Evolutionary conservation across 2,329 filamentous ascomycete species (phyloP), one percentile per base, ranked within the genome.

Genomic region (Lecanoromycetidae sp.): DNA sequence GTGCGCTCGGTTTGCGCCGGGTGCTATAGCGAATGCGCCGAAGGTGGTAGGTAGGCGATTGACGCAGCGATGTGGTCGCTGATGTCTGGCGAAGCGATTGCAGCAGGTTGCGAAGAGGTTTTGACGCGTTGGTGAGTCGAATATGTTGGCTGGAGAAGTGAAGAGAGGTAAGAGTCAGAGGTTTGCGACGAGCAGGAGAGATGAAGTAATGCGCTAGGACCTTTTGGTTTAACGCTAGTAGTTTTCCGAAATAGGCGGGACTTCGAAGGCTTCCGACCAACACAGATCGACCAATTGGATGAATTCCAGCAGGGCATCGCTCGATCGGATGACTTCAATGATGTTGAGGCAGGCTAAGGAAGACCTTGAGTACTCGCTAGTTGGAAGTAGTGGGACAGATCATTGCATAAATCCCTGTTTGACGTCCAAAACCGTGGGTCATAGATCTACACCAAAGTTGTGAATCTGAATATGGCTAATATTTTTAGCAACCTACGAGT

Each of bases 1-100:
- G 41, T 17, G 25, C 30, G 40, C 35, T 43, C 19, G 12, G 10
- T 43, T 43, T 51, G 50, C 50, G 50, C 43, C 46, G 46, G 46
- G 22, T 27, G 33, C 4, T 27, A 27, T 44, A 33, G 12, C n/a
- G 5, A 26, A 9, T 15, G 41, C 34, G 29, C 26, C n/a, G n/a
- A 22, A 3, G 8, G 15, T 30, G 20, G 19, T 8, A 29, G 13
- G 34, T 3, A 7, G 42, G n/a, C 29, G 13, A 39, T 26, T 4
- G 20, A 3, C 15, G n/a, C 38, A 23, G 17, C 25, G 38, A 40
- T 23, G 5, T 46, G 25, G 30, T 48, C 41, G 32, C 33, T 26
- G 12, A 34, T 30, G 15, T 32, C 29, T n/a, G 9, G 25, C 23
- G 20, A 39, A 42, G 42, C 45, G 19, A 29, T 26, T 43, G 25